A percentile compares a stretch with the other conserved stretches of the same genome.
These are phyloP conservation scores for Epichloe coenophiala DNA, from an alignment of 2,329 filamentous ascomycete genomes.

Conservation along the genomic window DNA sequence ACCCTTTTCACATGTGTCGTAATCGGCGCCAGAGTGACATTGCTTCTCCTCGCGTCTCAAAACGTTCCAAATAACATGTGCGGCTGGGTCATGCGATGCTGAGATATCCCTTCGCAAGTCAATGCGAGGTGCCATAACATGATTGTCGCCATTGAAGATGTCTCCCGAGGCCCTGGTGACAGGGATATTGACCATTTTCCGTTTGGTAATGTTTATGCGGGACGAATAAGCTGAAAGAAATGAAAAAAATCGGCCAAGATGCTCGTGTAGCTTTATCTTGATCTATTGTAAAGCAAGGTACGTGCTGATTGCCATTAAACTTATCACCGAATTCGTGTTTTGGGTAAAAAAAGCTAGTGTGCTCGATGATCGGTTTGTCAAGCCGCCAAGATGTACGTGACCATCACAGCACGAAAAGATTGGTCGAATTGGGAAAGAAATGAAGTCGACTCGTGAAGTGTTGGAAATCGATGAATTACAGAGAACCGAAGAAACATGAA, in stretches of 20 bases:
- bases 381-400: not conserved
- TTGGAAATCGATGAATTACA: not conserved
- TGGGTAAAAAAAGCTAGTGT: not conserved
- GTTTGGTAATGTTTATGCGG: conserved; percentile 6
- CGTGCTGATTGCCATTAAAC: conserved; percentile 12
- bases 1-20: conserved; percentile 46
- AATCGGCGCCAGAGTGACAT: conserved; percentile 6
- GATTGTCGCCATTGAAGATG: conserved; percentile 7
- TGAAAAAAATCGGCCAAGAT: not conserved
- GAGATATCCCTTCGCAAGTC: conserved; percentile 11
- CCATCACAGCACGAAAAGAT: not conserved
- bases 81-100: not conserved
- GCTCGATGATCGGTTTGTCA: not conserved
- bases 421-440: not conserved
- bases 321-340: not conserved
- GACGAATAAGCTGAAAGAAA: not conserved
- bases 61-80: conserved; percentile 6
- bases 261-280: not conserved
- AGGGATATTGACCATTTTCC: conserved; percentile 3
- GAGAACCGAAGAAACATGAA: not conserved
- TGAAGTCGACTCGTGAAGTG: not conserved
- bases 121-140: conserved; percentile 15
- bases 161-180: conserved; percentile 4
- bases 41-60: conserved; percentile 2
- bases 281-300: conserved; percentile 4